Base-by-base conservation (phyloP, 495 filamentous ascomycete species). In the Alectoria sarmentosa region DNA sequence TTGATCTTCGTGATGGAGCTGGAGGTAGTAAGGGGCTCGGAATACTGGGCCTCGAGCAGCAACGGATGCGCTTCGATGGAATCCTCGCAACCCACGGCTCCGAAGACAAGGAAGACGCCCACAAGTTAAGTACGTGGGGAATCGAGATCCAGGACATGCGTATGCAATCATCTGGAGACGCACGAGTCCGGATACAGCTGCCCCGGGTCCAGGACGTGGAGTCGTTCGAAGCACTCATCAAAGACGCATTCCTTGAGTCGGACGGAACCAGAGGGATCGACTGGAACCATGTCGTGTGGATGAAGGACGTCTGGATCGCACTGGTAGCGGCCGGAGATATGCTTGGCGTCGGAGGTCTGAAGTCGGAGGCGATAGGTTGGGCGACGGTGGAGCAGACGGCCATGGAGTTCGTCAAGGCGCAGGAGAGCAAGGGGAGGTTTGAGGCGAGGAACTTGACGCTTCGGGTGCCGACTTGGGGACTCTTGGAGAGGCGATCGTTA, bases 401-500 rank as follows among this genome's bases (percentile, higher is more conserved):
- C 1, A 54, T 54, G 49, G 49, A 30, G 14, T 54, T 54, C 28
- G 11, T 54, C 14, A 14, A 5, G 8, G 49, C 4, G 15, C 28
- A 54, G 49, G 49, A 32, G 49, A 54, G 49, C 5, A 19, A 30
- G 49, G 28, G 15, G 28, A 54, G 49, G 49, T 32, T 32, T 26
- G 19, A 28, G 1, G 23, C 13, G 17, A 17, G 17, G 14, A 34
- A 21, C 0, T 5, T 32, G 15, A 19, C 26, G 2, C 11, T 54
- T 54, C 49, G 28, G 49, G 49, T 54, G 26, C 49, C 49, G 49
- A 54, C 49, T 54, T 30, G 49, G 26, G 28, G 28, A 30, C 28
- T 54, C 0, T 8, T 54, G 49, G 49, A 54, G 49, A 32, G 26
- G 49, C 14, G 10, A 21, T 19, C 7, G 49, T 13, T 52, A 4